Evolutionary conservation across 139 green algal species (phyloP), one percentile per base, ranked within the genome.

Genomic region (Ulvella scutata): DNA sequence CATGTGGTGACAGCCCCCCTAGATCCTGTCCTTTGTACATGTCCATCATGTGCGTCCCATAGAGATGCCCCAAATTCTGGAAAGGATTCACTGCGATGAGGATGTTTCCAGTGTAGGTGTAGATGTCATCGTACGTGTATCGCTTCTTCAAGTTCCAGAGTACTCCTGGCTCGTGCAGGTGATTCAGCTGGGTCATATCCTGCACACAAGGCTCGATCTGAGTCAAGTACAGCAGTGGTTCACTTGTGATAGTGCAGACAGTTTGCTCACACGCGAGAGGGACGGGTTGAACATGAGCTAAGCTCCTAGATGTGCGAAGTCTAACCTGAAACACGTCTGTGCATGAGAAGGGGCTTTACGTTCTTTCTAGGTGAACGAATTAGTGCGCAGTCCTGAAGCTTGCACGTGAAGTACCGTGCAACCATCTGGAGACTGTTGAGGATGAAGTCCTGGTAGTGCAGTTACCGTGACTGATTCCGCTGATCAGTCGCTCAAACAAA

Each of bases 131-230:
- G 35, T 89, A 81, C 51, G 81, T 62, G 76, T 96, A 96, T n/a
- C 92, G 83, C 1, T 74, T 79, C 62, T 88, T 88, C 9, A 97
- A 76, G 82, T 96, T 96, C 83, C 85, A 90, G 17, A 97, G 86
- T 40, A 99, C 95, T 0, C 90, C 92, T 3, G 95, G 94, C 87
- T 99, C 95, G 81, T 98, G 94, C 20, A 99, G 87, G 82, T 98
- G 98, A 1, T 89, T 87, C 43, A 99, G 85, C 36, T 88, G 92
- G 1, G 93, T 99, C 95, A 99, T 99, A 86, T 99, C 92, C 91
- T 97, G 85, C 51, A 79, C 3, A 37, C 1, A 38, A 21, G 34
- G 72, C 28, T 26, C 34, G 23, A 13, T 23, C 35, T 75, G 20
- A 9, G 29, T 61, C 28, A 62, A 3, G 26, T 23, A 36, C 23